Evolutionary conservation across 768 basidiomycete species (phyloP), one percentile per base, ranked within the genome.

Genomic region (Suillus clintonianus): DNA sequence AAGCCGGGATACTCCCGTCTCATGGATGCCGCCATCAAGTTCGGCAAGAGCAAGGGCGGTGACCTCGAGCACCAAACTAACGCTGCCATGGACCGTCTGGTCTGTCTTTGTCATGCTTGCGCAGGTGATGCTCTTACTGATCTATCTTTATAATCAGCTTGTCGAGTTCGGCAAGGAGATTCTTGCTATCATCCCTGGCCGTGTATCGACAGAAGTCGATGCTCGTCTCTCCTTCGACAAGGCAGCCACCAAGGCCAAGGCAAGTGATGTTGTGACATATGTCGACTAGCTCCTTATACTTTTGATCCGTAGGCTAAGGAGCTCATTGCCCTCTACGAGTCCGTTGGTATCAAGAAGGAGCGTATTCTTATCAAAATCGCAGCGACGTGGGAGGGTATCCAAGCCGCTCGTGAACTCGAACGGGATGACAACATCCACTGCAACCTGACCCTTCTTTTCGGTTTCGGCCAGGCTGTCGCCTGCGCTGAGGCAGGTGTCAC

Each of bases 331-430:
- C 89, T 99, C 65, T 99, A 99, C 84, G 86, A 95, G 41, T 92
- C 92, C n/a, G 76, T 95, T 67, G 97, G 97, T 67, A 88, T 99
- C 82, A 82, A 87, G 76, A 94, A 92, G 81, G 95, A 99, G 48
- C 94, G 97, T 67, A 83, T 99, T 66, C 84, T 99, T 70, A 98
- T 99, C 88, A 99, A 99, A 85, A 98, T 99, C 74, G 97, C 97
- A 36, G 97, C 97, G 45, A 96, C 96, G 55, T 99, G 94, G 93
- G 97, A 99, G 81, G 97, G 97, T 80, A 99, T 99, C 82, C 97
- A 99, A 79, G 97, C 97, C 64, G 97, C 97, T 42, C 89, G 95
- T 67, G 90, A 96, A 79, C 90, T 99, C 68, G 97, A 99, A 83
- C 78, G 85, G 65, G 91, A 97, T 69, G 89, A 97, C 63, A 86